phyloP scores from a whole-genome alignment of 495 filamentous ascomycete species.

The Barbatosphaeria neglecta region DNA sequence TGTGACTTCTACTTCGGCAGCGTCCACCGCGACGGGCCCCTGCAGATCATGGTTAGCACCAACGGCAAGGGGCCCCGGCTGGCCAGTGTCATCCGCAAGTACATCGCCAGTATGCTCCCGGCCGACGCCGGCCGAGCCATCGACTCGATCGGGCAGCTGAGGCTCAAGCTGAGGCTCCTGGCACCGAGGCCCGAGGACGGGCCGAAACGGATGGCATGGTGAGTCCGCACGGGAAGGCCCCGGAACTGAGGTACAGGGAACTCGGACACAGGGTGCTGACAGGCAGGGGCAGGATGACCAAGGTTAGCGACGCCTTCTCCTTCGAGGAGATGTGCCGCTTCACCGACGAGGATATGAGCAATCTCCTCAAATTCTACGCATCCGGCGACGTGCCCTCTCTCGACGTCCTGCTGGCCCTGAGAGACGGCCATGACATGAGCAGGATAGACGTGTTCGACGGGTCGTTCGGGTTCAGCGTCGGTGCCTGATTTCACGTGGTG shows the following conservation, averaged over 20 bases:
- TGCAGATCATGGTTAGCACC: conserved; percentile 97
- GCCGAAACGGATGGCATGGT: conserved; percentile 87
- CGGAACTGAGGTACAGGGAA: background rate
- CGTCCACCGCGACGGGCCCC: conserved; percentile 83
- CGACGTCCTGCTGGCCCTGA: conserved; percentile 37
- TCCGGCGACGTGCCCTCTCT: conserved; percentile 35
- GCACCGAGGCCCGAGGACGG: conserved; percentile 65
- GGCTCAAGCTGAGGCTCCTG: conserved; percentile 65
- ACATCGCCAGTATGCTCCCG: conserved; percentile 69
- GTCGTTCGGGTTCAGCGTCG: conserved; percentile 47
- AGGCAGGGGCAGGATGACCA: conserved; percentile 56
- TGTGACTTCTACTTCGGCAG: conserved; percentile 98
- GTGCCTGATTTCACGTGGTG: conserved; percentile 17
- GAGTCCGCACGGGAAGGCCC: conserved; percentile 9
- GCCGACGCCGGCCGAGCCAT: conserved; percentile 71
- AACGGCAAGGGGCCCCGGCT: conserved; percentile 93
- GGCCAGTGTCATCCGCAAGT: conserved; percentile 72
- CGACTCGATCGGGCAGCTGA: conserved; percentile 64
- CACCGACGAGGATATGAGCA: conserved; percentile 74
- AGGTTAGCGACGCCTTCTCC: conserved; percentile 76
- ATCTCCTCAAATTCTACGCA: conserved; percentile 57
- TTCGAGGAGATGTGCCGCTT: conserved; percentile 79
- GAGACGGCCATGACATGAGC: conserved; percentile 31
- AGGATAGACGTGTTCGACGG: conserved; percentile 43
- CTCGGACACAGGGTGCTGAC: background rate